Evolutionary conservation across 1,284 basidiomycete genomes (phyloP).

Genomic region (Austroboletus niveus): DNA sequence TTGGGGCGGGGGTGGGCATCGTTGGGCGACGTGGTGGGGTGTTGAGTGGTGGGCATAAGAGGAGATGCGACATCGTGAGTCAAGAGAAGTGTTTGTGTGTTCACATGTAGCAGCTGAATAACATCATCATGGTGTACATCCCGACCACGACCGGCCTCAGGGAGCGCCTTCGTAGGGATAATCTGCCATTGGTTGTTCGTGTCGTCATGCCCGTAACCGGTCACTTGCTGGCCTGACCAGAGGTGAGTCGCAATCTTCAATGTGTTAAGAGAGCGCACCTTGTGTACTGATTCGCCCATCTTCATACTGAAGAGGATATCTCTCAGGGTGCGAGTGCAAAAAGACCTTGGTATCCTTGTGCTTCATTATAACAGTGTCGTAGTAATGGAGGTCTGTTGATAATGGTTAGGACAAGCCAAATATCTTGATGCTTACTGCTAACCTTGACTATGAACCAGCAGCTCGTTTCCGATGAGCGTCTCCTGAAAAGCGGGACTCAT

Average conservation of each 20-base stretch:
- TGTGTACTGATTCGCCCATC: conserved; percentile 96
- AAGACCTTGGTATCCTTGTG: conserved; percentile 94
- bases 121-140: conserved; percentile 88
- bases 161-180: conserved; percentile 89
- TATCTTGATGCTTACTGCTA: conserved; percentile 15
- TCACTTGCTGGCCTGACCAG: conserved; percentile 87
- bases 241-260: conserved; percentile 1
- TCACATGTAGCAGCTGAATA: conserved; percentile 87
- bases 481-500: conserved; percentile 99
- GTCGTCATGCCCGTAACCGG: conserved; percentile 93
- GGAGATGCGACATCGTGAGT: conserved; percentile 98
- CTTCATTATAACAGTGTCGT: conserved; percentile 82
- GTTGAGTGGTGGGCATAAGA: conserved; percentile 95
- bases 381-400: conserved; percentile 84
- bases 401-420: conserved; percentile 7
- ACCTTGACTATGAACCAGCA: conserved; percentile 90
- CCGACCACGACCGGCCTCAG: conserved; percentile 84
- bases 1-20: conserved; percentile 60
- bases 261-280: conserved; percentile 44
- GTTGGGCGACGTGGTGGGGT: conserved; percentile 84
- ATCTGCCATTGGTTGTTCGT: conserved; percentile 97
- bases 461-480: conserved; percentile 89
- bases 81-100: conserved; percentile 80
- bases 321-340: conserved; percentile 89
- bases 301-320: conserved; percentile 92